A percentile compares a stretch with the other conserved stretches of the same genome.
Conservation (phyloP, 164 flowering plant genomes). For the Saururus chinensis region DNA sequence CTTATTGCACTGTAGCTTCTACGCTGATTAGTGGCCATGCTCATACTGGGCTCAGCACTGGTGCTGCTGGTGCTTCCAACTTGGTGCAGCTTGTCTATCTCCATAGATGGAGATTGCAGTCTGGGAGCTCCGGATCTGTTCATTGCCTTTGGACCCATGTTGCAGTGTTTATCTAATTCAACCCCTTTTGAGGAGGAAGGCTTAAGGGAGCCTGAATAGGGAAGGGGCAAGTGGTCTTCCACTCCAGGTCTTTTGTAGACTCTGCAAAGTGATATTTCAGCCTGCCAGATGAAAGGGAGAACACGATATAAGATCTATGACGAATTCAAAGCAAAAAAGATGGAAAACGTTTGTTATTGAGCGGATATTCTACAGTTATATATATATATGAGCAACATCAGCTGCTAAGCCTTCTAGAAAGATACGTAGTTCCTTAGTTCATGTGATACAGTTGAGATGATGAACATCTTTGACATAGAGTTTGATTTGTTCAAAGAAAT, state of each 20-base stretch:
- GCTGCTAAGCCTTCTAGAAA: neutral
- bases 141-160: conserved; percentile 7
- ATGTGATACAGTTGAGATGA: conserved; percentile 1
- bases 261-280: conserved; percentile 83
- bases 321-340: neutral
- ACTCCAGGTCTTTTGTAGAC: conserved; percentile 92
- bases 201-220: conserved; percentile 36
- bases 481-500: neutral
- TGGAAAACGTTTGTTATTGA: neutral
- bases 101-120: conserved; percentile 9
- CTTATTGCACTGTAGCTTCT: conserved; percentile 11
- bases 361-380: conserved; percentile 1
- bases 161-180: conserved; percentile 3
- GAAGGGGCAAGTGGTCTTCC: conserved; percentile 67
- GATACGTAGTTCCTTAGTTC: too few species aligned
- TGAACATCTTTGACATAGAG: neutral
- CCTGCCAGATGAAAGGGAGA: conserved; percentile 27
- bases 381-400: neutral
- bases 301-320: neutral
- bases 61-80: conserved; percentile 29
- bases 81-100: conserved; percentile 16
- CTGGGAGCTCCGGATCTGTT: conserved; percentile 12
- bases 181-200: conserved; percentile 31
- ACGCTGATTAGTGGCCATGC: conserved; percentile 23
- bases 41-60: conserved; percentile 30